A percentile compares a stretch with the other conserved stretches of the same genome.
phyloP scores from a whole-genome alignment of 2,329 filamentous ascomycete species.

The Pyricularia sp. region DNA sequence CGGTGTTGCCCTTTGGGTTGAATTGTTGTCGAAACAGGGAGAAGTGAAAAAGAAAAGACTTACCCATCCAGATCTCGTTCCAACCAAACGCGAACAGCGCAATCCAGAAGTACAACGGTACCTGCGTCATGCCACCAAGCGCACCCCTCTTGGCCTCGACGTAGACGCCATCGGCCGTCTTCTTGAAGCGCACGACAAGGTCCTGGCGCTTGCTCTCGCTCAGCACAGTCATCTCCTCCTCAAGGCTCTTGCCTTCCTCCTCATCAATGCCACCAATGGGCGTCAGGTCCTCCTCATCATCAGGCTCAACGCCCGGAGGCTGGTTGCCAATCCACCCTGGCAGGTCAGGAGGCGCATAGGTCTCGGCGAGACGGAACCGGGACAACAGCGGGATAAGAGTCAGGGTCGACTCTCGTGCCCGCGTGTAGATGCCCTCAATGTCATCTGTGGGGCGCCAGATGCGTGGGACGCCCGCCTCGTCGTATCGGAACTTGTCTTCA shows the following conservation, averaged over 20 bases:
- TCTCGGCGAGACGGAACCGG: slow-evolving; percentile 69
- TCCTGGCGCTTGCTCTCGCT: slow-evolving; percentile 86
- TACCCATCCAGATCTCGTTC: slow-evolving; percentile 95
- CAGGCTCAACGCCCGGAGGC: slow-evolving; percentile 62
- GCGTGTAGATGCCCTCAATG: slow-evolving; percentile 91
- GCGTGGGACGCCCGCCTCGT: slow-evolving; percentile 84
- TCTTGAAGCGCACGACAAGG: slow-evolving; percentile 91
- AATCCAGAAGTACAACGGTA: slow-evolving; percentile 91
- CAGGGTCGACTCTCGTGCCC: slow-evolving; percentile 84
- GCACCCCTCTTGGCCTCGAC: slow-evolving; percentile 96
- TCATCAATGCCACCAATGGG: slow-evolving; percentile 93
- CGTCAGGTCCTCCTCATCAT: slow-evolving; percentile 81
- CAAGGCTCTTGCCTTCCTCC: slow-evolving; percentile 85
- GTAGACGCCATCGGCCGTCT: slow-evolving; percentile 94
- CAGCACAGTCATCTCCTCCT: slow-evolving; percentile 95
- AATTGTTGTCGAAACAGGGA: slow-evolving; percentile 7
- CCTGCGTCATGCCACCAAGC: slow-evolving; percentile 87
- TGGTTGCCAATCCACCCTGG: slow-evolving; percentile 73
- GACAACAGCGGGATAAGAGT: slow-evolving; percentile 83
- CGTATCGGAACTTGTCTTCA: slow-evolving; percentile 98
- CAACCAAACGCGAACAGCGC: slow-evolving; percentile 86
- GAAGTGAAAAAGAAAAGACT: slow-evolving; percentile 23
- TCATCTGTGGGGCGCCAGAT: slow-evolving; percentile 97
- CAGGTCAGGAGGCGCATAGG: slow-evolving; percentile 70
- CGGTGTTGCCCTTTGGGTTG: slow-evolving; percentile 7